phyloP scores from a whole-genome alignment of 805 yeast genomes.

The Wickerhamiella dianesei region DNA sequence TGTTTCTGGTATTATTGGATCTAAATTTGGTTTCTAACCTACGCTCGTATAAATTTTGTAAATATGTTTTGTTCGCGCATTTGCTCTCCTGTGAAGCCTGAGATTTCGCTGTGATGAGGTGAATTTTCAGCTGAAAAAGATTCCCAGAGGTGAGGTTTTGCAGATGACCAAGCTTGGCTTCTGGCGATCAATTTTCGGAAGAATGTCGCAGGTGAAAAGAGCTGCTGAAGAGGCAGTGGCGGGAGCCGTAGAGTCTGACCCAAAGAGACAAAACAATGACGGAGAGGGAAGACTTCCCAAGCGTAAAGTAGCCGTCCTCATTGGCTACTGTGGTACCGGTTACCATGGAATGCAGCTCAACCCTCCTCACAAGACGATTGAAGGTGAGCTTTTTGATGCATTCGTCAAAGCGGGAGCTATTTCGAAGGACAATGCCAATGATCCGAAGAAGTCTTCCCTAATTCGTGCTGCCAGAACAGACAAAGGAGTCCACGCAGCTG shows the following conservation, averaged over 20 bases:
- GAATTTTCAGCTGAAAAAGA: no score
- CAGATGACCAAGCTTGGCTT: slow-evolving; percentile 4
- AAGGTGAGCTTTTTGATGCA: slow-evolving; percentile 75
- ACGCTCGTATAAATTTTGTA: background rate
- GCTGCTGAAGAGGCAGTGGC: slow-evolving; percentile 1
- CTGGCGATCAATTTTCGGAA: slow-evolving; percentile 1
- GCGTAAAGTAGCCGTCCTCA: slow-evolving; percentile 75
- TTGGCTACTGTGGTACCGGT: slow-evolving; percentile 94
- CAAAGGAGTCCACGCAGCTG: slow-evolving; percentile 97
- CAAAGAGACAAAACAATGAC: background rate
- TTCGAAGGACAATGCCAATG: slow-evolving; percentile 73
- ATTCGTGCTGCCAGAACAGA: slow-evolving; percentile 58
- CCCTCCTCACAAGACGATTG: slow-evolving; percentile 80
- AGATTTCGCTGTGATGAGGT: no score
- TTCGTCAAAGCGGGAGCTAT: slow-evolving; percentile 79
- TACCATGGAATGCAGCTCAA: slow-evolving; percentile 93
- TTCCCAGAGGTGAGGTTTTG: no score
- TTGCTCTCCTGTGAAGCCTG: no score
- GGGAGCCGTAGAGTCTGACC: background rate
- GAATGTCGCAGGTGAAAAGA: background rate
- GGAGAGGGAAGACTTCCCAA: slow-evolving; percentile 34
- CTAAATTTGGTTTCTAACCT: slow-evolving; percentile 16
- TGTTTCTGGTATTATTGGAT: slow-evolving; percentile 14
- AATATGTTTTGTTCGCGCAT: no score
- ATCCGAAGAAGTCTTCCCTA: slow-evolving; percentile 75